Conservation (phyloP, 805 yeast species). For the Wickerhamomyces rabaulensis region DNA sequence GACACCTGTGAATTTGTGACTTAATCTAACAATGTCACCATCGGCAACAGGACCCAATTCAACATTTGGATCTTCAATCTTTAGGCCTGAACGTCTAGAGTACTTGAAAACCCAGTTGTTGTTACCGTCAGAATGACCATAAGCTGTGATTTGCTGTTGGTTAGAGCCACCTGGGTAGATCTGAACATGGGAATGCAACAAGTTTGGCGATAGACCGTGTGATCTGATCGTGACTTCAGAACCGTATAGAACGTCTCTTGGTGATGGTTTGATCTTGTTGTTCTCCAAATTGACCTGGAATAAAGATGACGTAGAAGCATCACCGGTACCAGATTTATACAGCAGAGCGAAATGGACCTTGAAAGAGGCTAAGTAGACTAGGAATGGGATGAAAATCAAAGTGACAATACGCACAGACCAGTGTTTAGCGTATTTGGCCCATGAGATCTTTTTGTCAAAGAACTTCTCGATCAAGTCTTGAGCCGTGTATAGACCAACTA, state of each 20-base stretch:
- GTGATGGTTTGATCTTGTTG: slow-evolving; percentile 57
- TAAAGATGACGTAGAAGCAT: slow-evolving; percentile 82
- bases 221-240: slow-evolving; percentile 44
- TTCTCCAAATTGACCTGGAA: slow-evolving; percentile 83
- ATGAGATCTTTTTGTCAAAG: slow-evolving; percentile 26
- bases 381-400: slow-evolving; percentile 66
- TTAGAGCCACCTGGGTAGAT: slow-evolving; percentile 70
- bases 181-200: slow-evolving; percentile 83
- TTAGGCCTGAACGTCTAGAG: slow-evolving; percentile 34
- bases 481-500: slow-evolving; percentile 55
- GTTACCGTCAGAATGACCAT: slow-evolving; percentile 68
- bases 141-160: slow-evolving; percentile 78
- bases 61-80: slow-evolving; percentile 25
- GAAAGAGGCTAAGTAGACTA: slow-evolving; percentile 68
- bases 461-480: slow-evolving; percentile 46
- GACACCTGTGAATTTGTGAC: slow-evolving; percentile 56
- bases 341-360: slow-evolving; percentile 75
- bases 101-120: slow-evolving; percentile 66
- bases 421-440: slow-evolving; percentile 44
- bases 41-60: slow-evolving; percentile 33
- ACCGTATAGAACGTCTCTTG: slow-evolving; percentile 61
- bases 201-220: slow-evolving; percentile 69
- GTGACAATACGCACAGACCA: slow-evolving; percentile 67
- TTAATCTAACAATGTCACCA: slow-evolving; percentile 57
- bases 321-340: slow-evolving; percentile 85